A percentile compares a stretch with the other conserved stretches of the same genome.
These are phyloP conservation scores for Metroxylon sagu DNA, from an alignment of 176 grass and related monocot genomes.

Conservation along the genomic window DNA sequence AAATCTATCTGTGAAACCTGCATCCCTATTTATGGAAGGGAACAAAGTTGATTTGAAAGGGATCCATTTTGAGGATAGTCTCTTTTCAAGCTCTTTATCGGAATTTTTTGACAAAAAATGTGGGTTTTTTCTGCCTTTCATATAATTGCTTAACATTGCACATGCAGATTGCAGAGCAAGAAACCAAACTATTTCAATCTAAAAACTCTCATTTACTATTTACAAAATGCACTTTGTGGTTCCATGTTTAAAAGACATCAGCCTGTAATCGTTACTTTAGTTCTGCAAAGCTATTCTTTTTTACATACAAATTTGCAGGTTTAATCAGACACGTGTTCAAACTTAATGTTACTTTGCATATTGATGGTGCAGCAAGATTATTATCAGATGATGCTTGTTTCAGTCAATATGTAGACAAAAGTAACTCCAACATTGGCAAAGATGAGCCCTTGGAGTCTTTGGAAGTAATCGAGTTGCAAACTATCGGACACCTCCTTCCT, in stretches of 20 bases:
- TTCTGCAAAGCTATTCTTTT: too few species aligned
- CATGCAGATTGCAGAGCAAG: slow-evolving; percentile 2
- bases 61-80: slow-evolving; percentile 37
- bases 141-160: slow-evolving; percentile 1
- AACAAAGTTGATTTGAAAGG: slow-evolving; percentile 37
- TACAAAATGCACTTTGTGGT: too few species aligned
- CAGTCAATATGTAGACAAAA: slow-evolving; percentile 32
- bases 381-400: slow-evolving; percentile 37
- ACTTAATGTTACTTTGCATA: slow-evolving; percentile 9
- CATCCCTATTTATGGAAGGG: slow-evolving; percentile 33
- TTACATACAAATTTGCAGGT: too few species aligned
- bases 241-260: too few species aligned
- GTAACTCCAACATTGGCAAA: slow-evolving; percentile 37
- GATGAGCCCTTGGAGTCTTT: slow-evolving; percentile 67
- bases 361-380: slow-evolving; percentile 48
- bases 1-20: slow-evolving; percentile 27
- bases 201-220: background rate
- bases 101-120: slow-evolving; percentile 70
- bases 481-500: slow-evolving; percentile 86
- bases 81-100: slow-evolving; percentile 65
- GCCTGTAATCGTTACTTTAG: background rate
- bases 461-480: slow-evolving; percentile 68
- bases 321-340: too few species aligned
- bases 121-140: slow-evolving; percentile 24
- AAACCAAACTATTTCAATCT: too few species aligned